Base-by-base conservation (phyloP, 1,139 yeast genomes). In the Diutina sp. region DNA sequence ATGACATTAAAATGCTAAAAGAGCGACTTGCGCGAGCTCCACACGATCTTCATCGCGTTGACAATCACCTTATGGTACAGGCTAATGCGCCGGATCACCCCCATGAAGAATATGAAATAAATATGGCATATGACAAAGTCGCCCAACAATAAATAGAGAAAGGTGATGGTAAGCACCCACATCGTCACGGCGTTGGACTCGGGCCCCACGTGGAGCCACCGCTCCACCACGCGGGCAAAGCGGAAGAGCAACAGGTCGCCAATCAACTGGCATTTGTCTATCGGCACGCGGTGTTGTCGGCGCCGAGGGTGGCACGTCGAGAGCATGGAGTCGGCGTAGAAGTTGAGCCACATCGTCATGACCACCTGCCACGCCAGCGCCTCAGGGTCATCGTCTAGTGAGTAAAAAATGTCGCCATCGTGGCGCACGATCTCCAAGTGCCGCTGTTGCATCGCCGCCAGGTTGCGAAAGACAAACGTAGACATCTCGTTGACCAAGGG, bases 91-190 rank as follows among this genome's bases (percentile, higher is more conserved):
- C 47, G 45, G 30, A 50, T 55, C 35, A 63, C 47, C 55, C 58
- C 59, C 56, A 58, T 53, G 25, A 55, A 35, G 18, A 55, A 60
- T 57, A 64, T 63, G 6, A 61, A 45, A 48, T 51, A 48, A 35
- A 70, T 65, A 57, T 72, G 70, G 58, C 71, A 58, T 46, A 71
- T 66, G 11, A 73, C 57, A 35, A 72, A 56, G 60, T 71, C 69
- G 2, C 74, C 76, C 4, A 69, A 58, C 14, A 70, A 54, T 0
- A 71, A 72, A 59, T 71, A 73, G 4, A 60, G 12, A 45, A 69
- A 57, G 63, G 67, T 72, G 7, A 69, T 55, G 25, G 59, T n/a
- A n/a, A 72, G 59, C 16, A 73, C 67, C 18, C 64, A 56, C 52
- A 58, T 14, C 12, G 67, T 66, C 51, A 65, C 56, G 18, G 55